A percentile compares a stretch with the other conserved stretches of the same genome.
phyloP scores from a whole-genome alignment of 192 early-diverging fungal genomes.

The Radiomyces spectabilis region DNA sequence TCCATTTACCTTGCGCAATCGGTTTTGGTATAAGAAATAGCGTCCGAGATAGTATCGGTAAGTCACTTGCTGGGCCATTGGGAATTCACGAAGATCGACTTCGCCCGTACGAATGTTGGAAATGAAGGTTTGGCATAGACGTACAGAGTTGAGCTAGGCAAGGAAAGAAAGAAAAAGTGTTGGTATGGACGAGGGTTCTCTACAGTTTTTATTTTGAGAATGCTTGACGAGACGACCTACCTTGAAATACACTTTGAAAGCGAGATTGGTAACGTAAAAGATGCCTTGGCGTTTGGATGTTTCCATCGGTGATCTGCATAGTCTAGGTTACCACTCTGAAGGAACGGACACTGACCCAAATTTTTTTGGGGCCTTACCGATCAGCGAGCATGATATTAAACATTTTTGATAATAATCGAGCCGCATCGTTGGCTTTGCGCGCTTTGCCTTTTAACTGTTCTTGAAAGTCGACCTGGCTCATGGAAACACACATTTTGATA shows the following conservation, averaged over 20 bases:
- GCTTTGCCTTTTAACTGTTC: slow-evolving; percentile 2
- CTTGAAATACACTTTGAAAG: slow-evolving; percentile 41
- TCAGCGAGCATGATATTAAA: slow-evolving; percentile 40
- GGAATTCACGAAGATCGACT: slow-evolving; percentile 25
- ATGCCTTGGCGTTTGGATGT: slow-evolving; percentile 34
- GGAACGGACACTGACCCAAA: no score
- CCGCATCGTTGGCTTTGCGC: slow-evolving; percentile 17
- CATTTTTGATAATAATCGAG: slow-evolving; percentile 26
- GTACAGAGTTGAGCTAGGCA: slow-evolving; percentile 27
- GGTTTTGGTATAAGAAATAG: slow-evolving; percentile 33
- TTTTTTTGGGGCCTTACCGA: slow-evolving; percentile 14
- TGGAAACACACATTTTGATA: background rate
- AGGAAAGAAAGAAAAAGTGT: background rate
- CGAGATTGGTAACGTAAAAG: slow-evolving; percentile 35
- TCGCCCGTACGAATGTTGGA: slow-evolving; percentile 29
- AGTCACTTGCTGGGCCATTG: slow-evolving; percentile 40
- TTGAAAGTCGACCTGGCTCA: slow-evolving; percentile 8
- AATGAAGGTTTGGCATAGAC: slow-evolving; percentile 37
- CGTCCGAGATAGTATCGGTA: slow-evolving; percentile 41
- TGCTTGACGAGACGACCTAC: slow-evolving; percentile 19
- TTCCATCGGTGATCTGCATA: slow-evolving; percentile 8
- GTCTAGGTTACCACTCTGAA: background rate
- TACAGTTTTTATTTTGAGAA: background rate
- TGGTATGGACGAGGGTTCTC: background rate
- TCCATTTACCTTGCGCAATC: slow-evolving; percentile 21